A percentile compares a stretch with the other conserved stretches of the same genome.
These are phyloP conservation scores for Cadophora sp. DNA, from an alignment of 2,329 filamentous ascomycete genomes.

Conservation along the genomic window DNA sequence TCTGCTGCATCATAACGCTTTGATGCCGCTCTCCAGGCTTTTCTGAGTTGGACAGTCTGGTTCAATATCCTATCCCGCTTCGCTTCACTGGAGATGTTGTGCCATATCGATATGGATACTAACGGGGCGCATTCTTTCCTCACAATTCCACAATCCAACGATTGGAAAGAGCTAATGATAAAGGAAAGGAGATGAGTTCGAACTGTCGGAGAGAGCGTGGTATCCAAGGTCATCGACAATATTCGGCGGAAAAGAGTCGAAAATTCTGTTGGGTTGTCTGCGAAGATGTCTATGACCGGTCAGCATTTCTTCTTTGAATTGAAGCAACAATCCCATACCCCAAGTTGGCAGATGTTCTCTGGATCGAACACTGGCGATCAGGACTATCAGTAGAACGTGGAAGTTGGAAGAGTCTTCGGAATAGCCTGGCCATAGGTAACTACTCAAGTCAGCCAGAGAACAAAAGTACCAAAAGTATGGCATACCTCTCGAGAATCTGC, in stretches of 20 bases:
- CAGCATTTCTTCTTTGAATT: constrained; percentile 19
- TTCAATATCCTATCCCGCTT: constrained; percentile 77
- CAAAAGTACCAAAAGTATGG: background rate
- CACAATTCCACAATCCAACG: constrained; percentile 85
- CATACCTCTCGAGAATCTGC: constrained; percentile 83
- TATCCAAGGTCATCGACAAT: constrained; percentile 83
- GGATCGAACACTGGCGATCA: constrained; percentile 88
- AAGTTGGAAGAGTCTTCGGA: constrained; percentile 88
- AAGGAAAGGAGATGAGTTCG: constrained; percentile 88
- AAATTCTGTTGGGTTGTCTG: constrained; percentile 80
- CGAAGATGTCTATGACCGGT: constrained; percentile 69
- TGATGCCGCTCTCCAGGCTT: constrained; percentile 86
- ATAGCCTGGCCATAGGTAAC: constrained; percentile 95
- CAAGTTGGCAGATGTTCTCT: constrained; percentile 88
- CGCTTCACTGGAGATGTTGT: constrained; percentile 82
- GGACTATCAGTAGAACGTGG: constrained; percentile 84
- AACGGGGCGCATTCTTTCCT: constrained; percentile 96
- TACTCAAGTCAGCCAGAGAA: constrained; percentile 47
- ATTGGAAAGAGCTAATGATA: constrained; percentile 91
- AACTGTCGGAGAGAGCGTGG: constrained; percentile 67
- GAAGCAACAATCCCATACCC: constrained; percentile 58
- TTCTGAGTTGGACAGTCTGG: constrained; percentile 76
- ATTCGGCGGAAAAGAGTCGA: constrained; percentile 88
- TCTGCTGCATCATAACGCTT: constrained; percentile 91
- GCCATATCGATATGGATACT: constrained; percentile 95